Conservation (phyloP, 306 rosid genomes). For the Rosa rugosa region DNA sequence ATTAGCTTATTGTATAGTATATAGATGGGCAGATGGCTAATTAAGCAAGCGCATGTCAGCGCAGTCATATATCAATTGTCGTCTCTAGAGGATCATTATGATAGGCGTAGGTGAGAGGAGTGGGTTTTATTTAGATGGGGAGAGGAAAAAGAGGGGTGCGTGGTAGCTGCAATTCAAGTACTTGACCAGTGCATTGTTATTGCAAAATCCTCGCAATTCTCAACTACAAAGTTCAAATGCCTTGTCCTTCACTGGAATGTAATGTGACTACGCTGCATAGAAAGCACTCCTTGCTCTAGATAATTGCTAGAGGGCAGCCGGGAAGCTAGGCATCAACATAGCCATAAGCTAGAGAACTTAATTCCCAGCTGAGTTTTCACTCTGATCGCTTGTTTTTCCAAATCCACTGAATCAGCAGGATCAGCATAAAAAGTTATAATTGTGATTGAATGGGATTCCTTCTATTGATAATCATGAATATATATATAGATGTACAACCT, state of each 20-base stretch:
- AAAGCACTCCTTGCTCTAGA: constrained; percentile 53
- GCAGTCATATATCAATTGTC: too few relatives aligned
- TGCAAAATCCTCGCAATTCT: too few relatives aligned
- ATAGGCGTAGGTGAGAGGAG: not conserved
- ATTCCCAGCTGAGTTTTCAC: constrained; percentile 42
- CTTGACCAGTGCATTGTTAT: too few relatives aligned
- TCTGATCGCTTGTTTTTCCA: constrained; percentile 42
- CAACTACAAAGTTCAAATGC: not conserved
- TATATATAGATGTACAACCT: too few relatives aligned
- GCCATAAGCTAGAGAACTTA: constrained; percentile 66
- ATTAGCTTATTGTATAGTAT: too few relatives aligned
- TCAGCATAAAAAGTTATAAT: constrained; percentile 42
- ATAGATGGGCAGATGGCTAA: too few relatives aligned
- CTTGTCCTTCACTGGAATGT: not conserved
- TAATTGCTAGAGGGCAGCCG: constrained; percentile 55
- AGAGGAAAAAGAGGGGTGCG: not conserved
- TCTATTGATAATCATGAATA: too few relatives aligned
- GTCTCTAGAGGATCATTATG: not conserved
- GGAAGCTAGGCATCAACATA: constrained; percentile 54
- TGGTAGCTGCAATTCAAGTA: not conserved
- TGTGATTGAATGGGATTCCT: too few relatives aligned
- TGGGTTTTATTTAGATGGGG: too few relatives aligned
- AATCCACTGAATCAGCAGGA: constrained; percentile 56
- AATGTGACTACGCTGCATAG: not conserved
- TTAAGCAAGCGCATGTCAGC: too few relatives aligned